Conservation (phyloP, 306 rosid genomes). For the Luffa acutangula region DNA sequence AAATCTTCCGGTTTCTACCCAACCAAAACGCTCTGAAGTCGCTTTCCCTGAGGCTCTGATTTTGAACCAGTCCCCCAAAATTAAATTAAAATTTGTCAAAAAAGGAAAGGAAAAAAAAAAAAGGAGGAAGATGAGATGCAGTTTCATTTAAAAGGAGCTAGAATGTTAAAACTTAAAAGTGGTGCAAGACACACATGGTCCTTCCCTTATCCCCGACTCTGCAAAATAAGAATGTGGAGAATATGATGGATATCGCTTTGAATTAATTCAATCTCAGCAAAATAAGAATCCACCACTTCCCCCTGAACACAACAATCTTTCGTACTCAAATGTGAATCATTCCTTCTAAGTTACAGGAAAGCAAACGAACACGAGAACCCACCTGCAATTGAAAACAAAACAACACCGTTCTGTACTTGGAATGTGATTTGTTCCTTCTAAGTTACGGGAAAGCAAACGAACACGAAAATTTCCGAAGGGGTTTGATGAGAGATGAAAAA, state of each 20-base stretch:
- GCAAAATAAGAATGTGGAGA: not conserved
- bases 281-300: not conserved
- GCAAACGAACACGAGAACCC: not conserved
- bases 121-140: not conserved
- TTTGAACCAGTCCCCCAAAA: conserved; percentile 23
- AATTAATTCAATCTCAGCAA: not conserved
- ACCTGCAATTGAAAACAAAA: not conserved
- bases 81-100: too few species aligned
- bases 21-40: conserved; percentile 52
- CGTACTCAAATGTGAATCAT: not conserved
- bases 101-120: too few species aligned
- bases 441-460: not conserved
- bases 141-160: conserved; percentile 31
- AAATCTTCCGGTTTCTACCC: conserved; percentile 54
- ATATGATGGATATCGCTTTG: too few species aligned
- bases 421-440: not conserved
- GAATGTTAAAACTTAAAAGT: conserved; percentile 17
- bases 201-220: not conserved
- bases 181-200: conserved; percentile 49
- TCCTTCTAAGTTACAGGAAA: not conserved
- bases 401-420: not conserved
- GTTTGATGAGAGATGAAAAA: not conserved
- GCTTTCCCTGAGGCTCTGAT: conserved; percentile 59
- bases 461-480: not conserved
- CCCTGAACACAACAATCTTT: not conserved